Percentiles rank a stretch among this genome's conserved stretches.
phyloP scores from a whole-genome alignment of 1,284 basidiomycete genomes.

The Termitomyces sp. region DNA sequence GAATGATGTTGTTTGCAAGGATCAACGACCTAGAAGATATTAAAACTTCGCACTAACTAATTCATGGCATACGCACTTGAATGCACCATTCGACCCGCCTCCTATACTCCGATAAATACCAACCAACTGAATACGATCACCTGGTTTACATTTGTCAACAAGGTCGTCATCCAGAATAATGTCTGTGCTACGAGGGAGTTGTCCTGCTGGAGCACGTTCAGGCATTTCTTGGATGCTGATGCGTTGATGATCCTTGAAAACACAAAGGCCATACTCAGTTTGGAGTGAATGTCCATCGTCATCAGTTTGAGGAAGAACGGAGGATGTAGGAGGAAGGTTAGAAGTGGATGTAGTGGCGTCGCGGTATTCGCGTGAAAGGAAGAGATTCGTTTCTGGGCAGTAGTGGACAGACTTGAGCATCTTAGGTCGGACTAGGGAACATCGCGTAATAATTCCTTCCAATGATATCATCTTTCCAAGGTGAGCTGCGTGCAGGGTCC shows the following conservation, averaged over 20 bases:
- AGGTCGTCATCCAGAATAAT: slow-evolving; percentile 96
- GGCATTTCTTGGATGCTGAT: slow-evolving; percentile 99
- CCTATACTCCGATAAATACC: slow-evolving; percentile 94
- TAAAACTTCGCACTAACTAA: slow-evolving; percentile 12
- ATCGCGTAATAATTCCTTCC: slow-evolving; percentile 97
- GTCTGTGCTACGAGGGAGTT: slow-evolving; percentile 93
- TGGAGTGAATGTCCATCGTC: slow-evolving; percentile 84
- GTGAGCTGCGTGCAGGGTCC: slow-evolving; percentile 84
- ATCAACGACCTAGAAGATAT: slow-evolving; percentile 72
- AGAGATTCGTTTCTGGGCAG: slow-evolving; percentile 80
- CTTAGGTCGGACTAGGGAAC: slow-evolving; percentile 97
- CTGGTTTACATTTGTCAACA: slow-evolving; percentile 96
- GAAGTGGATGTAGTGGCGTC: slow-evolving; percentile 88
- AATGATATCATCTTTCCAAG: slow-evolving; percentile 96
- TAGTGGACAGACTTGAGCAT: slow-evolving; percentile 97
- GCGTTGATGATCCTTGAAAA: slow-evolving; percentile 95
- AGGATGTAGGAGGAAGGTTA: slow-evolving; percentile 82
- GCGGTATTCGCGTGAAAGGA: slow-evolving; percentile 89
- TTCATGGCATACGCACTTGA: slow-evolving; percentile 66
- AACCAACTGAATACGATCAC: slow-evolving; percentile 95
- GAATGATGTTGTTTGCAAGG: slow-evolving; percentile 92
- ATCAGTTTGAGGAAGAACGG: slow-evolving; percentile 89
- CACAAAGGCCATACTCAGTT: slow-evolving; percentile 91
- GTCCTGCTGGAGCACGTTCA: slow-evolving; percentile 94
- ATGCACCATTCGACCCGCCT: slow-evolving; percentile 82